A percentile compares a stretch with the other conserved stretches of the same genome.
phyloP scores from a whole-genome alignment of 2,329 filamentous ascomycete species.

The Cordyceps javanica region DNA sequence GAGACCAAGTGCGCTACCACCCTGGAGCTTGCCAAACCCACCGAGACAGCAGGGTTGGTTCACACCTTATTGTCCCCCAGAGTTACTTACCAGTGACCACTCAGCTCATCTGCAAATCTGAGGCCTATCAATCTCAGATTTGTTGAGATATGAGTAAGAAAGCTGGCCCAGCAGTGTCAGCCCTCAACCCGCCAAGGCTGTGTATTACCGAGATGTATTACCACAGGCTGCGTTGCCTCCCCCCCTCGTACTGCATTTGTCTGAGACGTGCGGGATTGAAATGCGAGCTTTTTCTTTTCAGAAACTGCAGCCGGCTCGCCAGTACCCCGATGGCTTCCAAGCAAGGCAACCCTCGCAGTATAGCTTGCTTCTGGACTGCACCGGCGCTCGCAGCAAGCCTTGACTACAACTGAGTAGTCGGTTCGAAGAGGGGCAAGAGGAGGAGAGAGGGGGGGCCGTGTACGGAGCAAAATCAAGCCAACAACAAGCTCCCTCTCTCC shows the following conservation, averaged over 20 bases:
- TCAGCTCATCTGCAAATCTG: neutral
- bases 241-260: neutral
- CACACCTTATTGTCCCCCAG: neutral
- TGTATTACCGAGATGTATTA: conserved; percentile 8
- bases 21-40: neutral
- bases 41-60: neutral
- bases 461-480: neutral
- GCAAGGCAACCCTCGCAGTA: neutral
- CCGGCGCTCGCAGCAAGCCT: neutral
- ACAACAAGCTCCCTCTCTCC: neutral
- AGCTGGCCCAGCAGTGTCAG: conserved; percentile 4
- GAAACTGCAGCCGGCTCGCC: neutral
- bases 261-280: conserved; percentile 1
- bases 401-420: neutral
- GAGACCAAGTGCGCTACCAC: neutral
- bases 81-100: too few relatives aligned
- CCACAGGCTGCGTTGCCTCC: neutral
- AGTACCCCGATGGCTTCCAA: neutral
- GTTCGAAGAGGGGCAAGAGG: neutral
- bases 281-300: neutral
- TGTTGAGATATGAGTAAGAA: conserved; percentile 12
- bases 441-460: conserved; percentile 4
- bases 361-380: neutral
- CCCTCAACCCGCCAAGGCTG: conserved; percentile 3
- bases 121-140: conserved; percentile 1